Percentiles rank a stretch among this genome's conserved stretches.
Evolutionary conservation across 176 grass and related monocot genomes (phyloP).

Genomic region (Ampelocalamus luodianensis): DNA sequence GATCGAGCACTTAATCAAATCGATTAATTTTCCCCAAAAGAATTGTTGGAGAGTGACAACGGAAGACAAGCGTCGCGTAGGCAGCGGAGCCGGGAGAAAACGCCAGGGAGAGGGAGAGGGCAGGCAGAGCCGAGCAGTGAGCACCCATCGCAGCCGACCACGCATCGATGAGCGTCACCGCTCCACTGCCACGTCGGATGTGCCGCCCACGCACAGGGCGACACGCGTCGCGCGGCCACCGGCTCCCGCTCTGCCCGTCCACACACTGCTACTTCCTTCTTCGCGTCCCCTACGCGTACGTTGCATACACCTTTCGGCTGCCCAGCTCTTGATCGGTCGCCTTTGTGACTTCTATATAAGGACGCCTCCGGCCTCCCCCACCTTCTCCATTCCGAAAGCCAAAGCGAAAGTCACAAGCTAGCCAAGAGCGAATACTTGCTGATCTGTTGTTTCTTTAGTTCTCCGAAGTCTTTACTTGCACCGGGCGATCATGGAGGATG

Average conservation of each 20-base stretch:
- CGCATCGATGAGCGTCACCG: constrained; percentile 8
- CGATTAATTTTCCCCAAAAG: neutral
- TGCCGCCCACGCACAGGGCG: neutral
- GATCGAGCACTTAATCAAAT: neutral
- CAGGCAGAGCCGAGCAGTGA: neutral
- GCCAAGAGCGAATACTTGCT: constrained; percentile 33
- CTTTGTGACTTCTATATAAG: constrained; percentile 48
- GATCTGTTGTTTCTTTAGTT: constrained; percentile 26
- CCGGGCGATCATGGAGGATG: constrained; percentile 61
- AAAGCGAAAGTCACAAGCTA: constrained; percentile 25
- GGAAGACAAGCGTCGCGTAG: constrained; percentile 38
- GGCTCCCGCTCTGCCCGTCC: neutral
- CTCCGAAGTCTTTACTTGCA: neutral
- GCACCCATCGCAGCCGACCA: constrained; percentile 19
- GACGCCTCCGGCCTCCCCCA: neutral
- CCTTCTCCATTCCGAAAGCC: constrained; percentile 42
- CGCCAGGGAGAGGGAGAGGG: constrained; percentile 6
- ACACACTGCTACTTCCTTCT: constrained; percentile 5
- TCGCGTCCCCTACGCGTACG: constrained; percentile 51
- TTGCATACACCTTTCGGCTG: neutral
- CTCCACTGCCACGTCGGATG: constrained; percentile 45
- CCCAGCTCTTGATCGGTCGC: neutral
- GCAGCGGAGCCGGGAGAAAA: constrained; percentile 14
- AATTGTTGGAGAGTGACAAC: neutral
- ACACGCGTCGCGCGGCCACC: constrained; percentile 26